phyloP scores from a whole-genome alignment of 345 rosid genomes.

The Triadica sebifera region DNA sequence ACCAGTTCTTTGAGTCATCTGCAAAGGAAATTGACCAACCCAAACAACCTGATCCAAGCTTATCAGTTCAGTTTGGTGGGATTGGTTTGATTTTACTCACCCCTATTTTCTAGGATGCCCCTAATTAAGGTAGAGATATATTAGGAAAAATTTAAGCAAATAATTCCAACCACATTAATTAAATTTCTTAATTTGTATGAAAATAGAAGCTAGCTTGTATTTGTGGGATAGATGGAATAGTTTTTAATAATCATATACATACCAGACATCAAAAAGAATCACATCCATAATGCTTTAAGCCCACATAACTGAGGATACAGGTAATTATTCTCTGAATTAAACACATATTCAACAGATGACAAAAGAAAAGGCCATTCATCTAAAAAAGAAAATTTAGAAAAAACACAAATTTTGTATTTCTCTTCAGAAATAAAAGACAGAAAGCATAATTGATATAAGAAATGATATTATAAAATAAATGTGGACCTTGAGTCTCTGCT shows the following conservation, averaged over 20 bases:
- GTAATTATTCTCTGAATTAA: not conserved
- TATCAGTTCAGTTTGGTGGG: no score
- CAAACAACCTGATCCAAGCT: no score
- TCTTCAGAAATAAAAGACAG: not conserved
- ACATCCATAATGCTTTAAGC: no score
- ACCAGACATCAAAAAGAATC: not conserved
- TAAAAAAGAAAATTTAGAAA: not conserved
- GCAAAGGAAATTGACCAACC: no score
- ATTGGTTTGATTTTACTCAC: no score
- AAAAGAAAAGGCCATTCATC: not conserved
- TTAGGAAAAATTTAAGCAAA: no score
- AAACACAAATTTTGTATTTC: not conserved
- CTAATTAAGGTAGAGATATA: no score
- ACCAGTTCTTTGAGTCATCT: no score
- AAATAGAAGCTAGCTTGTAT: no score
- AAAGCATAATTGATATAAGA: not conserved
- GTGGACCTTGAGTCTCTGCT: constrained; percentile 89
- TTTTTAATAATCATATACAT: not conserved
- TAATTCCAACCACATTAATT: no score
- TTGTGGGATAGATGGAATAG: not conserved
- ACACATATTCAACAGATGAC: not conserved
- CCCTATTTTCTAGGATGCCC: no score
- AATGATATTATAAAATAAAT: constrained; percentile 1
- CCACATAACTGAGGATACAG: not conserved
- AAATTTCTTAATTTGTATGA: no score